Conservation (phyloP, 371 early-diverging fungal species). For the Smittium culicis region DNA sequence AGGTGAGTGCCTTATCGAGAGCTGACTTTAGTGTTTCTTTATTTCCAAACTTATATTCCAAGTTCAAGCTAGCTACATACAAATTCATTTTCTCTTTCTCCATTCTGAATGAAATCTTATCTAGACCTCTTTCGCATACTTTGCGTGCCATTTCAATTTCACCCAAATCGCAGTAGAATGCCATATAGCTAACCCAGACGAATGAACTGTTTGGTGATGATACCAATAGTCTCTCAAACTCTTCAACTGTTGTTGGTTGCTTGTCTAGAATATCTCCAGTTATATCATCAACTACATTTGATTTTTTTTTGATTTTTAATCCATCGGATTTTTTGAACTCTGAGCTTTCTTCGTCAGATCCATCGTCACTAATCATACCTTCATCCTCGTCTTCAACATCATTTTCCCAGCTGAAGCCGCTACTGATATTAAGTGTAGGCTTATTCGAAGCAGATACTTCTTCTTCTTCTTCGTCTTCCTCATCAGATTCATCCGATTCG, state of each 20-base stretch:
- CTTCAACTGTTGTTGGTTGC: constrained; percentile 27
- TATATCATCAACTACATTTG: constrained; percentile 32
- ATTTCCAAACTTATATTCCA: constrained; percentile 86
- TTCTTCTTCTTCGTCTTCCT: constrained; percentile 1
- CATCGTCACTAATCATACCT: constrained; percentile 14
- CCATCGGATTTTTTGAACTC: constrained; percentile 6
- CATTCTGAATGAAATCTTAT: constrained; percentile 81
- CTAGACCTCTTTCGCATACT: constrained; percentile 83
- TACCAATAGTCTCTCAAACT: constrained; percentile 80
- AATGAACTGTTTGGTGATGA: constrained; percentile 90
- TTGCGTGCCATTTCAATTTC: constrained; percentile 82
- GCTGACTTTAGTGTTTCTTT: constrained; percentile 56
- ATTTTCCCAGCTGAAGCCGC: neutral
- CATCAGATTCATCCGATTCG: constrained; percentile 16
- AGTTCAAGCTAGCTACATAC: constrained; percentile 83
- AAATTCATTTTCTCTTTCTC: constrained; percentile 91
- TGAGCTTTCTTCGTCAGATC: constrained; percentile 14
- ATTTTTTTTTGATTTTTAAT: constrained; percentile 15
- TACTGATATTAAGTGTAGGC: neutral
- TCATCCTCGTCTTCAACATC: constrained; percentile 23
- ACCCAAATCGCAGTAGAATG: constrained; percentile 76
- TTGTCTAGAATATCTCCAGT: constrained; percentile 37
- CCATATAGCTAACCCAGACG: constrained; percentile 97
- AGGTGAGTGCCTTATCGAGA: constrained; percentile 67
- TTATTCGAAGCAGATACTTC: too few species aligned